A percentile compares a stretch with the other conserved stretches of the same genome.
These are phyloP conservation scores for Sanghuangporus weigelae DNA, from an alignment of 1,284 basidiomycete species.

Conservation along the genomic window DNA sequence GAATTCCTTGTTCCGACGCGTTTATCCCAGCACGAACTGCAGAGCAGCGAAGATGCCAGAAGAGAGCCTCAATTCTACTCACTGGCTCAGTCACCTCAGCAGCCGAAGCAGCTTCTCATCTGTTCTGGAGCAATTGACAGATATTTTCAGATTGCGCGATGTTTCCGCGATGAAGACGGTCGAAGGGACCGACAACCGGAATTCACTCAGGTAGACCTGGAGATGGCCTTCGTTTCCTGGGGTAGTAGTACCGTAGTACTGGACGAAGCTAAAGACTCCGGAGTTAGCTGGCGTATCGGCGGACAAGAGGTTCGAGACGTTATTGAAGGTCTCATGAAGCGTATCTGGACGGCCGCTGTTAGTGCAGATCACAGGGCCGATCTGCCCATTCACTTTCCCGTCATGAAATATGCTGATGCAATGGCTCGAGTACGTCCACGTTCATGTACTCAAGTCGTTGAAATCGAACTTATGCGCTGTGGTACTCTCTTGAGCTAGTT, in stretches of 20 bases:
- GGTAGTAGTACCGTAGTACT: constrained; percentile 27
- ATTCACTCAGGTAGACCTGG: constrained; percentile 95
- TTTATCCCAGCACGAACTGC: constrained; percentile 21
- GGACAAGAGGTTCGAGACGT: constrained; percentile 73
- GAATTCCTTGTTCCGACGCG: constrained; percentile 95
- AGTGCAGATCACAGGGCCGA: constrained; percentile 45
- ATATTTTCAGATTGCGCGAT: constrained; percentile 91
- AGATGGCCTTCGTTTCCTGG: constrained; percentile 94
- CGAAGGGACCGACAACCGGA: constrained; percentile 94
- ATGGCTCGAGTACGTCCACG: constrained; percentile 68
- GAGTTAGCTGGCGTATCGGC: constrained; percentile 74
- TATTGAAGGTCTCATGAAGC: constrained; percentile 66
- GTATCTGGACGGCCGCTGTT: constrained; percentile 64
- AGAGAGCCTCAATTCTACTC: constrained; percentile 71
- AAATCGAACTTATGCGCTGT: neutral
- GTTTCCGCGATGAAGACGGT: constrained; percentile 94
- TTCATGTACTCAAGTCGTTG: neutral
- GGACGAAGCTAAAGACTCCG: constrained; percentile 15
- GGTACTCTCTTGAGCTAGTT: constrained; percentile 44
- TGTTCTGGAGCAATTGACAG: constrained; percentile 86
- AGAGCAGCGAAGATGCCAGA: neutral
- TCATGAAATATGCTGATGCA: constrained; percentile 83
- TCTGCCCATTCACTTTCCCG: constrained; percentile 58
- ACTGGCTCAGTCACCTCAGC: constrained; percentile 91
- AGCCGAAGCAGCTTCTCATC: constrained; percentile 92